A percentile compares a stretch with the other conserved stretches of the same genome.
Conservation (phyloP, 441 rosid genomes). For the Lagerstroemia fauriei region DNA sequence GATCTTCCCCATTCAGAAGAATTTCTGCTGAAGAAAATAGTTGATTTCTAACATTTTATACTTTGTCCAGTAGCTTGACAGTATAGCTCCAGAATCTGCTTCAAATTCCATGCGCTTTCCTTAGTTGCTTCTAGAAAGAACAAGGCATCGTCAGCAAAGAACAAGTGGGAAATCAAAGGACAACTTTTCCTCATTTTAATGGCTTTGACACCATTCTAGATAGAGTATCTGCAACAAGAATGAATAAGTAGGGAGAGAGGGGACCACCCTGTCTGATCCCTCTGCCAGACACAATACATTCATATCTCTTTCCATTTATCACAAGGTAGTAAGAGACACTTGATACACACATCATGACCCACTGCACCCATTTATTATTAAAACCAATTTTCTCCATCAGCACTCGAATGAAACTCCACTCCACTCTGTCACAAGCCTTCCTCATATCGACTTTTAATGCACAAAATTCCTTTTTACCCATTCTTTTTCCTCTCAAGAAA, state of each 20-base stretch:
- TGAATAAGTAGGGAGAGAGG: too few relatives aligned
- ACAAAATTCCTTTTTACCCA: background rate
- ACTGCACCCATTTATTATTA: background rate
- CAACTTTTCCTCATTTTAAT: background rate
- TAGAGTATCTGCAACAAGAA: too few relatives aligned
- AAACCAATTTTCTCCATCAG: background rate
- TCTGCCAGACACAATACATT: too few relatives aligned
- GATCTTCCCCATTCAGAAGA: background rate
- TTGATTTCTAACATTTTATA: background rate
- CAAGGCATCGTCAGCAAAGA: background rate
- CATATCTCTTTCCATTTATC: too few relatives aligned
- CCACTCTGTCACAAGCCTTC: background rate
- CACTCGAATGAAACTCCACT: background rate
- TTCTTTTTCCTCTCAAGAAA: background rate
- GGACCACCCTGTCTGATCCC: too few relatives aligned
- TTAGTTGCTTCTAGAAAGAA: background rate
- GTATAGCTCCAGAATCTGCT: background rate
- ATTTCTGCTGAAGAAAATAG: background rate
- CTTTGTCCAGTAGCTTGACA: background rate
- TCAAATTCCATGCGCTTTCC: background rate
- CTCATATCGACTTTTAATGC: background rate
- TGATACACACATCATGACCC: too few relatives aligned
- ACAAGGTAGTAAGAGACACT: too few relatives aligned
- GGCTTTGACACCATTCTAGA: background rate
- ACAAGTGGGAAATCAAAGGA: background rate